A percentile compares a stretch with the other conserved stretches of the same genome.
Evolutionary conservation across 2,329 filamentous ascomycete genomes (phyloP).

Genomic region (Botrytis porri): DNA sequence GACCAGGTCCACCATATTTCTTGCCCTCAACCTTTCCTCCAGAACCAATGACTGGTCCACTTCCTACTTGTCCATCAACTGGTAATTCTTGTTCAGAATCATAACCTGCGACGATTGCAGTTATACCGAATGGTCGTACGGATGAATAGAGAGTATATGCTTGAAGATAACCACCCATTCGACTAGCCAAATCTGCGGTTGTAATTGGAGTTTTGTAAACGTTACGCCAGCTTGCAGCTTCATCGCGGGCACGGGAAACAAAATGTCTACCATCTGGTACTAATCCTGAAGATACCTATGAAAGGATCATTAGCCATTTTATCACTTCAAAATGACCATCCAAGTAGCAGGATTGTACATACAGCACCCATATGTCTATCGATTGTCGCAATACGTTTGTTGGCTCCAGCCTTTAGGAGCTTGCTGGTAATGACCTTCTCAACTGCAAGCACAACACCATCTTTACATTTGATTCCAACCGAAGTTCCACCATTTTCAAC

Average conservation of each 20-base stretch:
- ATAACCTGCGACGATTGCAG: slow-evolving; percentile 89
- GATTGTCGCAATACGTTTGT: slow-evolving; percentile 94
- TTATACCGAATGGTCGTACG: slow-evolving; percentile 94
- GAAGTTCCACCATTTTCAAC: slow-evolving; percentile 97
- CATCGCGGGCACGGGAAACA: slow-evolving; percentile 88
- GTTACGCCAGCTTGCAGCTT: slow-evolving; percentile 85
- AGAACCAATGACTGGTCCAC: slow-evolving; percentile 72
- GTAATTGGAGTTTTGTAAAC: slow-evolving; percentile 95
- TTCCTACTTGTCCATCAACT: slow-evolving; percentile 88
- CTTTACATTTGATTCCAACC: slow-evolving; percentile 94
- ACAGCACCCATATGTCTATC: slow-evolving; percentile 93
- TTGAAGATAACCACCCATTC: slow-evolving; percentile 95
- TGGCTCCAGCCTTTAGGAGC: slow-evolving; percentile 88
- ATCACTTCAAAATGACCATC: not conserved
- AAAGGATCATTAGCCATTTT: slow-evolving; percentile 22
- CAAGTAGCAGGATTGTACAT: slow-evolving; percentile 42
- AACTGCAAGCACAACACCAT: slow-evolving; percentile 91
- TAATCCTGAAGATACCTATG: slow-evolving; percentile 89
- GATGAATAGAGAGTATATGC: slow-evolving; percentile 97
- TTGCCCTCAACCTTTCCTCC: slow-evolving; percentile 77
- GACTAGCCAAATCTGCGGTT: slow-evolving; percentile 79
- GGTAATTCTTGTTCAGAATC: slow-evolving; percentile 82
- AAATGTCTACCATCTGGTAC: slow-evolving; percentile 95
- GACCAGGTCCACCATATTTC: slow-evolving; percentile 81
- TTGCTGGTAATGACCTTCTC: slow-evolving; percentile 97